Percentiles rank a stretch among this genome's conserved stretches.
phyloP scores from a whole-genome alignment of 495 filamentous ascomycete species.

The Opeltia flavorubescens region DNA sequence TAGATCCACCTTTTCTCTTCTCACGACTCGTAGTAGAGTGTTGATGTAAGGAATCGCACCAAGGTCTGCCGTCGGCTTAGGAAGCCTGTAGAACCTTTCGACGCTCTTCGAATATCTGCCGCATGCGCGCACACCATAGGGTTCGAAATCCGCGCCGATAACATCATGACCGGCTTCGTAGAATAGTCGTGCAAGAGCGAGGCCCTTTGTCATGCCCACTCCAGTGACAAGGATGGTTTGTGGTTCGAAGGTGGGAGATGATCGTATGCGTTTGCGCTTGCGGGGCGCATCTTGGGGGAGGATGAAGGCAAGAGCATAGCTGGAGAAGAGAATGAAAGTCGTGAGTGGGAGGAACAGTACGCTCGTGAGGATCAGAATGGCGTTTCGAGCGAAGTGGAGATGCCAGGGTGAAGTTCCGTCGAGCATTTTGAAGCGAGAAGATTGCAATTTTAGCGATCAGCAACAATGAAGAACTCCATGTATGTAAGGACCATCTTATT shows the following conservation, averaged over 20 bases:
- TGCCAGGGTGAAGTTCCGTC: conserved; percentile 16
- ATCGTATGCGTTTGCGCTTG: conserved; percentile 20
- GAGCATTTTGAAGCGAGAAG: conserved; percentile 9
- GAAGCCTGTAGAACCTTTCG: conserved; percentile 37
- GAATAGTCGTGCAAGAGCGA: conserved; percentile 53
- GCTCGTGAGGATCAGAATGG: conserved; percentile 33
- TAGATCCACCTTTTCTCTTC: conserved; percentile 47
- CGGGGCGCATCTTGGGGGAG: conserved; percentile 13
- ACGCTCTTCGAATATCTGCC: conserved; percentile 32
- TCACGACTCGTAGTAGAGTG: conserved; percentile 40
- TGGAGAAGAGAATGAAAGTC: conserved; percentile 32
- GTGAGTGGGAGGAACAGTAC: conserved; percentile 39
- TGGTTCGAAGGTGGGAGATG: conserved; percentile 30
- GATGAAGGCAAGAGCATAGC: conserved; percentile 20
- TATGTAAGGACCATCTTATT: background rate
- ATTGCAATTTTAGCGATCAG: background rate
- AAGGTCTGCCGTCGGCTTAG: conserved; percentile 18
- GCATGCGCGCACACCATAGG: conserved; percentile 28
- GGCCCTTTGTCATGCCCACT: conserved; percentile 53
- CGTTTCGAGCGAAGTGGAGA: conserved; percentile 33
- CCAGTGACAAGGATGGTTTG: conserved; percentile 59
- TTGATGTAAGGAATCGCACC: conserved; percentile 29
- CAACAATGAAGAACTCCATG: background rate
- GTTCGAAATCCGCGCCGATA: conserved; percentile 55
- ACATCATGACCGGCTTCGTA: conserved; percentile 52